phyloP scores from a whole-genome alignment of 441 rosid species.

The Metrosideros polymorpha region DNA sequence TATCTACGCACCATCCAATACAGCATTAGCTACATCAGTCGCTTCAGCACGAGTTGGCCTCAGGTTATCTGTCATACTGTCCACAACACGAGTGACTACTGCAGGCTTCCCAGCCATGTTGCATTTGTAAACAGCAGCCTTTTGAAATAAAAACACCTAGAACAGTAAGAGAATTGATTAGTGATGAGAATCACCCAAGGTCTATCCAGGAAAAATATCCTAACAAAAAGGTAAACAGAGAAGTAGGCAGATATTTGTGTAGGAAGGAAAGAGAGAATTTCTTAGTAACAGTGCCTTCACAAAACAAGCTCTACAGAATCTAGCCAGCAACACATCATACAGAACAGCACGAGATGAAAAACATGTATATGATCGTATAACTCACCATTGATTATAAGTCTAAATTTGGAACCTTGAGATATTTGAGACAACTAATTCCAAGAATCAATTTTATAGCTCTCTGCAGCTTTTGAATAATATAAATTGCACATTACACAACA shows the following conservation, averaged over 20 bases:
- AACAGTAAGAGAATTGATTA: background rate
- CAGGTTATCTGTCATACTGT: slow-evolving; percentile 12
- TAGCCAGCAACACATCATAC: background rate
- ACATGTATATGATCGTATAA: background rate
- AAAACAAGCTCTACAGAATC: background rate
- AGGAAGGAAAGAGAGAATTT: background rate
- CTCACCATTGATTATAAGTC: background rate
- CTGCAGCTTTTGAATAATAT: background rate
- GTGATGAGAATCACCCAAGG: background rate
- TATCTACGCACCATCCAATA: slow-evolving; percentile 4
- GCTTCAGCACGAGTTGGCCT: slow-evolving; percentile 18
- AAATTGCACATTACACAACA: background rate
- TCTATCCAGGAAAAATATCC: background rate
- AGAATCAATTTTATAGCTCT: background rate
- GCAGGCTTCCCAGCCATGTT: slow-evolving; percentile 16
- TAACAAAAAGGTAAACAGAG: background rate
- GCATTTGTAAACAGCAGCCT: slow-evolving; percentile 12
- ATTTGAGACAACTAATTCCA: background rate
- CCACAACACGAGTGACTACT: slow-evolving; percentile 11
- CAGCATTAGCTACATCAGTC: slow-evolving; percentile 16
- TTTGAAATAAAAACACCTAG: slow-evolving; percentile 11
- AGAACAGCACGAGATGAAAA: background rate
- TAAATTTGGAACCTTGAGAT: background rate
- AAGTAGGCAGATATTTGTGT: background rate
- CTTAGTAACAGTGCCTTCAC: background rate